phyloP scores from a whole-genome alignment of 2,329 filamentous ascomycete species.

The Neopestalotiopsis sp. region DNA sequence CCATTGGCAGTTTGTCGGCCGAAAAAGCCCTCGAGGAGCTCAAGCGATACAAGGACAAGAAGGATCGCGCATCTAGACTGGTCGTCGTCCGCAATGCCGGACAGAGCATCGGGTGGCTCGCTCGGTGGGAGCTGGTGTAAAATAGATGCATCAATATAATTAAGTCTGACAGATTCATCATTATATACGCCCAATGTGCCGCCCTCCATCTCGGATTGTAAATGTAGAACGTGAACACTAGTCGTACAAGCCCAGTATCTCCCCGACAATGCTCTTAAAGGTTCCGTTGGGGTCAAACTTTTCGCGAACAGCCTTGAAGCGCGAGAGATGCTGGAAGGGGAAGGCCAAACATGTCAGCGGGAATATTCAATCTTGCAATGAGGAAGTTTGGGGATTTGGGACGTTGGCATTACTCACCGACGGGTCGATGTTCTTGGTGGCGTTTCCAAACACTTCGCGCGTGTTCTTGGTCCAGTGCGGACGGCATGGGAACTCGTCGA shows the following conservation, averaged over 20 bases:
- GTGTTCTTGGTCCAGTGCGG: constrained; percentile 62
- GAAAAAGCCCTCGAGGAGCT: constrained; percentile 57
- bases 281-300: constrained; percentile 53
- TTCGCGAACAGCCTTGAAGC: constrained; percentile 53
- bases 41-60: constrained; percentile 32
- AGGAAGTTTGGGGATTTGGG: neutral
- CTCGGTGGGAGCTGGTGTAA: constrained; percentile 72
- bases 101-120: constrained; percentile 78
- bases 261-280: constrained; percentile 52
- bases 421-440: constrained; percentile 52
- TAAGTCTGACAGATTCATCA: neutral
- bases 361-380: neutral
- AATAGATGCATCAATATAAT: neutral
- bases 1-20: constrained; percentile 73
- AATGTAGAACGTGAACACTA: constrained; percentile 10
- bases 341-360: neutral
- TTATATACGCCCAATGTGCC: neutral
- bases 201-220: neutral
- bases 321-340: constrained; percentile 39
- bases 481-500: constrained; percentile 55
- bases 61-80: constrained; percentile 51
- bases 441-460: constrained; percentile 48
- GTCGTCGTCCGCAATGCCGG: constrained; percentile 87
- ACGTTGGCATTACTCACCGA: constrained; percentile 33
- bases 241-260: constrained; percentile 51